These are phyloP conservation scores for Metschnikowia continentalis DNA, from an alignment of 805 yeast species.

Conservation along the genomic window DNA sequence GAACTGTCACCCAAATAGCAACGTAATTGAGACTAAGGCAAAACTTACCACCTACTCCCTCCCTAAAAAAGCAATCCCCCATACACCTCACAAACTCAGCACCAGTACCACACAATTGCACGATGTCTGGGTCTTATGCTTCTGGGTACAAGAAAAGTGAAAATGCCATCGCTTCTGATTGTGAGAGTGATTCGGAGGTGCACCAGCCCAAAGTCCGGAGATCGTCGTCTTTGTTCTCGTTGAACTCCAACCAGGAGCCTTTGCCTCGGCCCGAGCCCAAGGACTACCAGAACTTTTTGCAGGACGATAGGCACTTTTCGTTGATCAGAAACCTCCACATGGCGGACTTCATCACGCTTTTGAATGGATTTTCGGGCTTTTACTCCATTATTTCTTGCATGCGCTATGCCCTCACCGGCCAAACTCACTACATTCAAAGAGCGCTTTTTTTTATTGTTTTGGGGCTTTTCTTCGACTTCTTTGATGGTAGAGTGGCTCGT, in stretches of 20 bases:
- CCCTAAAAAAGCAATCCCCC: not conserved
- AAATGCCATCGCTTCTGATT: constrained; percentile 35
- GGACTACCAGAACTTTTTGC: constrained; percentile 75
- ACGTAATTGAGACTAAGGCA: not conserved
- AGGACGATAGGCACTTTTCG: constrained; percentile 81
- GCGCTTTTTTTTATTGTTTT: constrained; percentile 87
- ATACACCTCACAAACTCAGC: not conserved
- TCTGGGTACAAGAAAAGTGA: constrained; percentile 25
- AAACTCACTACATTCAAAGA: constrained; percentile 69
- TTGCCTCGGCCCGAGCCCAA: constrained; percentile 73
- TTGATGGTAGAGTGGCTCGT: constrained; percentile 96
- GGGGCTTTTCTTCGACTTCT: constrained; percentile 92
- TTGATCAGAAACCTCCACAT: constrained; percentile 83
- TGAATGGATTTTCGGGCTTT: constrained; percentile 93
- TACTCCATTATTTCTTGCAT: constrained; percentile 84
- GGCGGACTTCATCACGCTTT: constrained; percentile 93
- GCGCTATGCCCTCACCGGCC: constrained; percentile 69
- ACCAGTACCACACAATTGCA: not conserved
- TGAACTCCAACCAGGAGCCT: constrained; percentile 53
- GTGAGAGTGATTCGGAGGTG: constrained; percentile 29
- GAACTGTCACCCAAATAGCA: constrained; percentile 4
- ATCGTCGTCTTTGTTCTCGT: constrained; percentile 49
- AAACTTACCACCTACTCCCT: not conserved
- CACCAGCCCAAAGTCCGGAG: constrained; percentile 35
- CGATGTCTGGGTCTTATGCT: constrained; percentile 17